Base-by-base conservation (phyloP, 331 rosid species). In the Quercus lobata region DNA sequence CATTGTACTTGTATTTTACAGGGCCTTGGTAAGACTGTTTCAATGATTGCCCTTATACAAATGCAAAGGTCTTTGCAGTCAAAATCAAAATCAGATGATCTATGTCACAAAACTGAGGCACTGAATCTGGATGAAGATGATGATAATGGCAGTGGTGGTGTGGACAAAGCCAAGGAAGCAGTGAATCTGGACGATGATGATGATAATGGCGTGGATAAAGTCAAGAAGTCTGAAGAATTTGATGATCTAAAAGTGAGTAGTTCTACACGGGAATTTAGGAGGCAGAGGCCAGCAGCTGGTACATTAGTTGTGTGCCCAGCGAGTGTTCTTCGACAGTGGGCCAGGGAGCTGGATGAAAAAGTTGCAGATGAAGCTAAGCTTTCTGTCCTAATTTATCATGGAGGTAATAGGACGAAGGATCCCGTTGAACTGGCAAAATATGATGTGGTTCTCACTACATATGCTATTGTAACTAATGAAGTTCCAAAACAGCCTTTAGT, bases 1-100 rank as follows among this genome's bases (percentile, higher is more conserved):
- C 79, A 69, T 70, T 32, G 46, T 72, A 27, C 54, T 37, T 72
- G 81, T 82, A 69, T 87, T 81, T 84, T 68, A 82, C 90, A 96
- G 99, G 99, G 99, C 61, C 99, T 96, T 89, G 99, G 99, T 44
- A 96, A 96, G 91, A 96, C 99, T 44, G 73, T 96, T 77, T 96
- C 99, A 2, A 96, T 90, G 92, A 96, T 93, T 80, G 86, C 99
- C 35, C 98, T 96, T 81, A 90, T 96, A 81, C 98, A 84, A 84
- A 87, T 86, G 94, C 97, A 91, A 87, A 91, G 73, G 85, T 62
- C 58, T 71, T 79, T 87, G 85, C 88, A 96, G 80, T 78, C 90
- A 73, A 86, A 92, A 78, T 84, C 89, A 69, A 92, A 89, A 85
- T 54, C 91, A 44, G 89, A 88, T 80, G 92, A 91, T 62, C 71